Base-by-base conservation (phyloP, 108 stramenopile species). In the Hondaea fermentalgiana region DNA sequence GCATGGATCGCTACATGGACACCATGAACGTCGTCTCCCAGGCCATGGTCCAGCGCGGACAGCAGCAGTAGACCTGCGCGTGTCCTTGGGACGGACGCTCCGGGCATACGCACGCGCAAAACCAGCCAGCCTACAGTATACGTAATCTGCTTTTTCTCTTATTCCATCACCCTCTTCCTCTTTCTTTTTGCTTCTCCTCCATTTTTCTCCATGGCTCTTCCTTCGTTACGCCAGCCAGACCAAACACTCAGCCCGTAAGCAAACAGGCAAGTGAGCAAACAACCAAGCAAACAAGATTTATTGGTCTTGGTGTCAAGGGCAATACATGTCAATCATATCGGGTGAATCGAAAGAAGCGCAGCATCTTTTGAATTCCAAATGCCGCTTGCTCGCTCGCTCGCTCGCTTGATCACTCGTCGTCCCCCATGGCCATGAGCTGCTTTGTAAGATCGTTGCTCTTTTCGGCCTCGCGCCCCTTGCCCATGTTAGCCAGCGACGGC, bases 1-100 rank as follows among this genome's bases (percentile, higher is more conserved):
- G 88, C 72, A 89, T 89, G 88, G 88, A 89, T 72, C 69, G 88
- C 72, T 89, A 89, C 88, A 72, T 57, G 71, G 88, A 89, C 88
- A 89, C 88, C 72, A 72, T 89, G 69, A 72, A 35, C 49, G 88
- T 60, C 14, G 88, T 89, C 72, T 49, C 59, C n/a, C 59, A 89
- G 72, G 72, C 88, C 21, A 44, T 89, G 44, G 47, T 72, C 76
- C 12, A 83, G 76, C 76, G 76, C 51, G 76, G 76, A 47, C 76
- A 83, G 76, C 76, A 83, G 76, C 49, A 83, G 76, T 83, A 83
- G 51, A 83, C 25, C 64, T 23, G 25, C 25, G 42, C 42, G 64
- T 17, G 64, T 69, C 64, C 64, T 28, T 69, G 64, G 64, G 64
- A 23, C n/a, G 59, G 59, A 59, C 59, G n/a, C 59, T 23, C n/a